These are phyloP conservation scores for Cucurbita moschata DNA, from an alignment of 306 rosid genomes.

Conservation along the genomic window DNA sequence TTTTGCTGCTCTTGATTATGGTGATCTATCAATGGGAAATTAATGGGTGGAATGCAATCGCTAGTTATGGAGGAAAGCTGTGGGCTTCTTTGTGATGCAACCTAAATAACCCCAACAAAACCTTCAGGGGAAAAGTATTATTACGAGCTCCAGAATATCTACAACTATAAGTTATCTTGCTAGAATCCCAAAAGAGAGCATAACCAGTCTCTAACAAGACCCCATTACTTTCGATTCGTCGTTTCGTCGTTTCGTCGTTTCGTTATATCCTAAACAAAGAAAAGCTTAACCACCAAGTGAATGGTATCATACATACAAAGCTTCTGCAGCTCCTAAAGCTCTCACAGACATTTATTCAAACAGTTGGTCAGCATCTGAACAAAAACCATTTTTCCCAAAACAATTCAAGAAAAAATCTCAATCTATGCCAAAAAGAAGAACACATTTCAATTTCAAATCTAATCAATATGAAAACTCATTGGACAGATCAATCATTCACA, in stretches of 20 bases:
- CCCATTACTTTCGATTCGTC: neutral
- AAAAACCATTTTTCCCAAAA: neutral
- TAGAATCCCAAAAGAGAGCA: neutral
- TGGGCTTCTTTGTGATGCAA: slow-evolving; percentile 33
- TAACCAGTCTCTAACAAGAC: neutral
- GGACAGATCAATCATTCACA: neutral
- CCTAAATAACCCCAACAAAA: slow-evolving; percentile 52
- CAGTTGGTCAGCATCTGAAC: neutral
- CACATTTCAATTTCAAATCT: neutral
- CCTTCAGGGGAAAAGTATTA: slow-evolving; percentile 24
- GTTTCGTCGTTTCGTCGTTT: no score
- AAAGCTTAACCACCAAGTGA: neutral
- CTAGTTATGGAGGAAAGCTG: slow-evolving; percentile 28
- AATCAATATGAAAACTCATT: neutral
- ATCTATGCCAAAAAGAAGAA: neutral
- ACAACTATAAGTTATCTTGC: neutral
- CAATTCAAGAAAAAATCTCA: neutral
- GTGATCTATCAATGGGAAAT: slow-evolving; percentile 47
- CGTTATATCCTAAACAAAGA: neutral
- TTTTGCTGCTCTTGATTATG: slow-evolving; percentile 42
- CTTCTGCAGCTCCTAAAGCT: neutral
- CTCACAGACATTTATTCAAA: neutral
- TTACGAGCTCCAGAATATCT: neutral
- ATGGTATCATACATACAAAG: neutral
- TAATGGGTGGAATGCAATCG: slow-evolving; percentile 32